Percentiles rank a stretch among this genome's conserved stretches.
These are phyloP conservation scores for Nakazawaea holstii DNA, from an alignment of 805 yeast genomes.

Conservation along the genomic window DNA sequence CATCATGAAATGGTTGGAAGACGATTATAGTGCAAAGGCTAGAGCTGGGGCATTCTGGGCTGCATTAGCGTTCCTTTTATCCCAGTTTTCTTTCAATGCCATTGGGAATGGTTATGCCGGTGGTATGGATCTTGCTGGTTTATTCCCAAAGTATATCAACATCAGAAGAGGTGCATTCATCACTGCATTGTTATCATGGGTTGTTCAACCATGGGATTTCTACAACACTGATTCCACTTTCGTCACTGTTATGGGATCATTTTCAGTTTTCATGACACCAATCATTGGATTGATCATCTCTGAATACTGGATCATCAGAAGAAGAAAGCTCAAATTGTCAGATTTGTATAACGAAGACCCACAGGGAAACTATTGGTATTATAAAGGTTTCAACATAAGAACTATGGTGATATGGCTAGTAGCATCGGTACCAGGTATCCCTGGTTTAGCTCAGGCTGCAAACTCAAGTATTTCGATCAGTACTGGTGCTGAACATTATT, in stretches of 20 bases:
- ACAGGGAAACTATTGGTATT: conserved; percentile 31
- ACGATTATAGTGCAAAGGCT: conserved; percentile 28
- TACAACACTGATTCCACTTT: conserved; percentile 29
- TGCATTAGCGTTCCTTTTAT: conserved; percentile 30
- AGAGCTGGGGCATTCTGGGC: conserved; percentile 45
- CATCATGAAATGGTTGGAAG: conserved; percentile 32
- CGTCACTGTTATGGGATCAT: conserved; percentile 29
- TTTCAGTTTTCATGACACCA: conserved; percentile 36
- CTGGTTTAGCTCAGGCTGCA: conserved; percentile 36
- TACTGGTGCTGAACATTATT: conserved; percentile 21
- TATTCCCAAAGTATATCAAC: conserved; percentile 38
- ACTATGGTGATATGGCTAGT: conserved; percentile 30
- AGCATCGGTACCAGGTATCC: conserved; percentile 43
- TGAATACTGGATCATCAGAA: conserved; percentile 35
- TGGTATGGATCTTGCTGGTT: conserved; percentile 46
- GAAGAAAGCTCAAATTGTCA: conserved; percentile 30
- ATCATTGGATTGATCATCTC: conserved; percentile 31
- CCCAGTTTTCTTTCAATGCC: conserved; percentile 34
- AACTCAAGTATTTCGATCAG: conserved; percentile 18
- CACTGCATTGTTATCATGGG: conserved; percentile 28
- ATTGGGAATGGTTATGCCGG: conserved; percentile 37
- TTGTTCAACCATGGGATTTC: conserved; percentile 36
- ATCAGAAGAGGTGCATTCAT: conserved; percentile 41
- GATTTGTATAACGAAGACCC: conserved; percentile 32
- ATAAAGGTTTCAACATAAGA: conserved; percentile 38